A percentile compares a stretch with the other conserved stretches of the same genome.
Conservation (phyloP, 1,284 basidiomycete genomes). For the Ceratobasidium sp. region DNA sequence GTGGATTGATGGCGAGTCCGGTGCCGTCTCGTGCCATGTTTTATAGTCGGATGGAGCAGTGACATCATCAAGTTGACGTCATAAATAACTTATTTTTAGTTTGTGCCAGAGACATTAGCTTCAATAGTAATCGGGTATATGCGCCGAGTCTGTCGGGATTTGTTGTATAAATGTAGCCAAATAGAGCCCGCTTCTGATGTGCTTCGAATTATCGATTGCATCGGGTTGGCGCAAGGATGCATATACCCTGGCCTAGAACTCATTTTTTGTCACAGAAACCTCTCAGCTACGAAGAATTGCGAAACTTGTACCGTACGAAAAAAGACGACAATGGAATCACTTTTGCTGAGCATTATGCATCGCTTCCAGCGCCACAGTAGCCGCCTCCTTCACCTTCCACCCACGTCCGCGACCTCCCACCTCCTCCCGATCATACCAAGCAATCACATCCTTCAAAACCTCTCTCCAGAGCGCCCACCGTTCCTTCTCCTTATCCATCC, state of each 20-base stretch:
- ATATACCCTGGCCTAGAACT: conserved; percentile 5
- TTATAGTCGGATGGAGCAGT: conserved; percentile 6
- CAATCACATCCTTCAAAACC: conserved; percentile 19
- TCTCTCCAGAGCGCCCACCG: conserved; percentile 38
- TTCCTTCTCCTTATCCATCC: conserved; percentile 37
- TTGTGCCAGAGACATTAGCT: neutral
- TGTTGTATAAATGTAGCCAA: neutral
- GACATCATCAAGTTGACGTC: conserved; percentile 25
- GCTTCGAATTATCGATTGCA: neutral
- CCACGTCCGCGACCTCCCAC: conserved; percentile 19
- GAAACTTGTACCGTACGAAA: neutral
- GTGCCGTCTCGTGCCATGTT: neutral
- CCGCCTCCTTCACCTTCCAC: conserved; percentile 21
- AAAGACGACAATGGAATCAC: conserved; percentile 7
- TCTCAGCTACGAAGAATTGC: conserved; percentile 6
- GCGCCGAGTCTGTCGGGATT: neutral
- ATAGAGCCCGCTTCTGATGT: conserved; percentile 1
- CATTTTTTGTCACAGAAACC: no score
- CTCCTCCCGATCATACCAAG: conserved; percentile 39
- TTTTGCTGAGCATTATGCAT: conserved; percentile 22
- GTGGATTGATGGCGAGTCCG: neutral
- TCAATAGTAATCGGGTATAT: neutral
- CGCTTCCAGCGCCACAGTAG: conserved; percentile 15
- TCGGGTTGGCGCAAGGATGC: neutral
- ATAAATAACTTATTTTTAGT: neutral